Evolutionary conservation across 2,329 filamentous ascomycete species (phyloP).

Genomic region (Colletotrichum sp.): DNA sequence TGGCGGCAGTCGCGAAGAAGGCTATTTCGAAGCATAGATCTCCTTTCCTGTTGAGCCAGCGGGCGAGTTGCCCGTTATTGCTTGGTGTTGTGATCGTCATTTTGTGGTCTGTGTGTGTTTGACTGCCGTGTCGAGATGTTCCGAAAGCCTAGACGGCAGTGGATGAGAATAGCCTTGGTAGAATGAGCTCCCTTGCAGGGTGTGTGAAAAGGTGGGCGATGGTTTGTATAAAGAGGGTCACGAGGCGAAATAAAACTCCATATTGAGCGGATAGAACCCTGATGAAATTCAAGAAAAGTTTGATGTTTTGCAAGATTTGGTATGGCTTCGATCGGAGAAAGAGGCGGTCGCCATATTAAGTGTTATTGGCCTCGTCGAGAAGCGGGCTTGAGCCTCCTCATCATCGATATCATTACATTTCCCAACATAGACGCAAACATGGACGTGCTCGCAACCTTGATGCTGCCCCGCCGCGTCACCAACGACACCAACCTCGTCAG

Average conservation of each 20-base stretch:
- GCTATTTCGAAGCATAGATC: background rate
- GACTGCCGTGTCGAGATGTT: background rate
- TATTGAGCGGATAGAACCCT: background rate
- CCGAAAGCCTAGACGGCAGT: background rate
- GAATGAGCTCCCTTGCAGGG: rapidly evolving
- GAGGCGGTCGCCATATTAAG: background rate
- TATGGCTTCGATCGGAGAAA: background rate
- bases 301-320: background rate
- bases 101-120: background rate
- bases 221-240: background rate
- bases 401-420: background rate
- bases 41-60: background rate
- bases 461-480: background rate
- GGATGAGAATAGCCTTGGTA: background rate
- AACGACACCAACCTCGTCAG: background rate
- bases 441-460: background rate
- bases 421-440: background rate
- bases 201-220: background rate
- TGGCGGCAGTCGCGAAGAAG: background rate
- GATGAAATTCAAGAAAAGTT: background rate
- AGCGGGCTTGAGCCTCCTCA: background rate
- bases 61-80: background rate
- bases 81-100: background rate
- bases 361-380: background rate
- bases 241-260: background rate